Percentiles rank a stretch among this genome's conserved stretches.
Conservation (phyloP, 768 basidiomycete species). For the Suillus cothurnatus region DNA sequence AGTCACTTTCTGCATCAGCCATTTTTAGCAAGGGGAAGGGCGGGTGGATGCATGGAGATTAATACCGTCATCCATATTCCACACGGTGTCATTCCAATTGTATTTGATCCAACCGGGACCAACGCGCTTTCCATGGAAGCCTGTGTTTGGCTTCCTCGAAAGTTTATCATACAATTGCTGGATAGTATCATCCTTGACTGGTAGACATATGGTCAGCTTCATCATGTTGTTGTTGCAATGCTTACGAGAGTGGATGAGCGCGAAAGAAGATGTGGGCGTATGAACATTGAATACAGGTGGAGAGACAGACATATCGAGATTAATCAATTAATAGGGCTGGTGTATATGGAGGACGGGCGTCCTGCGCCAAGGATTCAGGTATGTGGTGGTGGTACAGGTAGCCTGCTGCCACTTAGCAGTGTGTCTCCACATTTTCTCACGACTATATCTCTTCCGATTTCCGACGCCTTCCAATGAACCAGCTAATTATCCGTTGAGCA, state of each 20-base stretch:
- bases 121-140: slow-evolving; percentile 62
- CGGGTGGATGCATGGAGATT: slow-evolving; percentile 4
- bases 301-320: slow-evolving; percentile 29
- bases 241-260: slow-evolving; percentile 75
- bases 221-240: slow-evolving; percentile 14
- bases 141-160: slow-evolving; percentile 61
- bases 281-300: slow-evolving; percentile 69
- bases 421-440: background rate
- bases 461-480: background rate
- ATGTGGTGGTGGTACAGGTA: background rate
- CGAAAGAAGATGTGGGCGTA: slow-evolving; percentile 74
- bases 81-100: slow-evolving; percentile 73
- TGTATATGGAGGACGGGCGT: background rate
- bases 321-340: background rate
- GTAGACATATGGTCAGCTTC: slow-evolving; percentile 12
- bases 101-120: slow-evolving; percentile 88
- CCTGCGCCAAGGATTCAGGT: background rate
- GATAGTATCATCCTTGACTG: slow-evolving; percentile 73
- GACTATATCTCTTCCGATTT: background rate
- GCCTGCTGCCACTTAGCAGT: too few relatives aligned
- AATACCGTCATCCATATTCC: slow-evolving; percentile 90
- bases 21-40: background rate
- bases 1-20: slow-evolving; percentile 70
- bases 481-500: background rate
- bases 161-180: slow-evolving; percentile 69